A percentile compares a stretch with the other conserved stretches of the same genome.
phyloP scores from a whole-genome alignment of 179 eudicot genomes.

The Silene coronaria region DNA sequence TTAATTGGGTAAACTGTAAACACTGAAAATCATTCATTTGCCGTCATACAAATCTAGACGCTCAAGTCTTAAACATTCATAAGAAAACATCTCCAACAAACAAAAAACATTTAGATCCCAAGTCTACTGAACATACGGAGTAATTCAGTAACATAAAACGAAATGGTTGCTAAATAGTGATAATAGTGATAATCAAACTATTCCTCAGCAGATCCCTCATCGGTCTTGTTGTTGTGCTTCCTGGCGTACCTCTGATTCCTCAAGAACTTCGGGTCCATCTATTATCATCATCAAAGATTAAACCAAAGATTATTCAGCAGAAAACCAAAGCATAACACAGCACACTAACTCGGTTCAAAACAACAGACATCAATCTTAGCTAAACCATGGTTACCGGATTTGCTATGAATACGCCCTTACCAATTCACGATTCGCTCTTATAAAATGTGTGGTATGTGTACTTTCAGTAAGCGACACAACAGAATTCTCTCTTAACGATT shows the following conservation, averaged over 20 bases:
- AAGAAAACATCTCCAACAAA: neutral
- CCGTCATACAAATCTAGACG: neutral
- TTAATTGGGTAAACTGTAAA: no score
- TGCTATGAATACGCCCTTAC: no score
- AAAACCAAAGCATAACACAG: no score
- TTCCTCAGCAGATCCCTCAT: slow-evolving; percentile 43
- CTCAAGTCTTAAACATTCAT: neutral
- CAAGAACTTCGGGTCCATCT: slow-evolving; percentile 97
- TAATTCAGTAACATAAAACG: neutral
- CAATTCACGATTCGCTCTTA: no score
- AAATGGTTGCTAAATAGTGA: slow-evolving; percentile 13
- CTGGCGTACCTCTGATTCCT: slow-evolving; percentile 99
- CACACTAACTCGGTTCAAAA: no score
- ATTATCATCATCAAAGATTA: neutral
- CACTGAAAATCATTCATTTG: neutral
- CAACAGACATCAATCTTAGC: neutral
- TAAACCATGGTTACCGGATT: no score
- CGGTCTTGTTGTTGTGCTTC: slow-evolving; percentile 83
- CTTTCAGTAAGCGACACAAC: no score
- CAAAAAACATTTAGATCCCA: neutral
- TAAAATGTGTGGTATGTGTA: no score
- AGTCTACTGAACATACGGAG: neutral
- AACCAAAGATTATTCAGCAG: neutral
- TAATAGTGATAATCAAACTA: slow-evolving; percentile 13
- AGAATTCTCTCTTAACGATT: no score